Base-by-base conservation (phyloP, 2,329 filamentous ascomycete species). In the Colletotrichum navitas region DNA sequence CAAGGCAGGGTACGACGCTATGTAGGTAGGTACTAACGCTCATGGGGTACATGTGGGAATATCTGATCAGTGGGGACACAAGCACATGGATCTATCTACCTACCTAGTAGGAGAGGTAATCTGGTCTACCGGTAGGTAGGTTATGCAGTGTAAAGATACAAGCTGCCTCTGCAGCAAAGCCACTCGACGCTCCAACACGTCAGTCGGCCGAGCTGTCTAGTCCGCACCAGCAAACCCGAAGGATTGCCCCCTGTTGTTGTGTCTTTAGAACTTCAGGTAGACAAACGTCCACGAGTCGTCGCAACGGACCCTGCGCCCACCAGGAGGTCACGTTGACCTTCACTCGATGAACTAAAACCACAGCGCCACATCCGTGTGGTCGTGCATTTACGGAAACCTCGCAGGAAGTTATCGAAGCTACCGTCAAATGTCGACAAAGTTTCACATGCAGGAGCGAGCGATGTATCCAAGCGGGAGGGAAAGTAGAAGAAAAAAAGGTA, bases 291-390 rank as follows among this genome's bases (percentile, higher is more conserved):
- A 51, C 11, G 45, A 39, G 45, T 29, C 45, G 60, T 62, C 10
- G 34, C 29, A 12, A n/a, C 32, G 54, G 52, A 56, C 34, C 45
- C 60, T 51, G 45, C 32, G 60, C 36, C 54, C 32, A 41, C 45
- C 24, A 14, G 21, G 41, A 61, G 26, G 24, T 61, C 52, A 49
- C 61, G 29, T 66, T 52, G 56, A 67, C 43, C 56, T 56, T 52
- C 41, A 29, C 52, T 63, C 54, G 26, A 60, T 54, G 43, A n/a
- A 47, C 43, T 4, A 49, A 68, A 68, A 63, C 65, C 65, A 47
- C 58, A 29, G 39, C 65, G 32, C 32, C 52, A 41, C 21, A n/a
- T 47, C 32, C 54, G 7, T 43, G 47, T 47, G 2, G 21, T 45
- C 41, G 39, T 43, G 52, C 60, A 52, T 32, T 39, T 66, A 14